phyloP scores from a whole-genome alignment of 768 basidiomycete genomes.

The Russula earlei region DNA sequence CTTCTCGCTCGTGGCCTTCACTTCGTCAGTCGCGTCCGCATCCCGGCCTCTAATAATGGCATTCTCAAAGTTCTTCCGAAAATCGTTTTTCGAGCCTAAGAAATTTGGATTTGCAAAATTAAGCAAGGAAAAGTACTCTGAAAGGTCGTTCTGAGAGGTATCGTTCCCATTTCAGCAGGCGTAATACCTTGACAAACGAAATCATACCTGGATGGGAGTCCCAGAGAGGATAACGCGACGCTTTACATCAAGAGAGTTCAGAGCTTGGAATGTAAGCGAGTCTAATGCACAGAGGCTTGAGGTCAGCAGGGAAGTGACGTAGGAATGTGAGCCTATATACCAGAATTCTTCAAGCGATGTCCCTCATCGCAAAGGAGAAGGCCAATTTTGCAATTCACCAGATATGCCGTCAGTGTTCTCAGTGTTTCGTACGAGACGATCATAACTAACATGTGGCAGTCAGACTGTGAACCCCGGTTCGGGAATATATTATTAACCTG shows the following conservation, averaged over 20 bases:
- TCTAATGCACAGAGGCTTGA: conserved; percentile 35
- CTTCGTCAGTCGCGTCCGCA: conserved; percentile 68
- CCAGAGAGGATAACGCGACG: conserved; percentile 91
- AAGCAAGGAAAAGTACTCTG: conserved; percentile 89
- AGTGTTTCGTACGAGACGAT: conserved; percentile 98
- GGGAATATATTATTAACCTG: conserved; percentile 43
- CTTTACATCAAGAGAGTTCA: conserved; percentile 75
- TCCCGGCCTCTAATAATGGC: conserved; percentile 86
- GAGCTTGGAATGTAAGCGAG: conserved; percentile 76
- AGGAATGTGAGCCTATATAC: conserved; percentile 33
- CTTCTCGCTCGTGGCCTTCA: conserved; percentile 75
- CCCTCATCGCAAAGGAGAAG: conserved; percentile 96
- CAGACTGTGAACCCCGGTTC: background rate
- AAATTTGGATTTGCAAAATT: conserved; percentile 91
- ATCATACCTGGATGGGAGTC: conserved; percentile 75
- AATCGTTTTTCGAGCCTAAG: conserved; percentile 80
- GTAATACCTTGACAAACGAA: background rate
- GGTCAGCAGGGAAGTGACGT: background rate
- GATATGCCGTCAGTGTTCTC: conserved; percentile 64
- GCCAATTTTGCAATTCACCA: conserved; percentile 77
- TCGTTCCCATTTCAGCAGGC: background rate
- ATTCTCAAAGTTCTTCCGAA: conserved; percentile 92
- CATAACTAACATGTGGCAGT: conserved; percentile 54
- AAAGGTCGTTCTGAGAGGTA: conserved; percentile 66
- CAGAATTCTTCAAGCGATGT: conserved; percentile 92